Evolutionary conservation across 2,329 filamentous ascomycete genomes (phyloP).

Genomic region (Penicillium sp.): DNA sequence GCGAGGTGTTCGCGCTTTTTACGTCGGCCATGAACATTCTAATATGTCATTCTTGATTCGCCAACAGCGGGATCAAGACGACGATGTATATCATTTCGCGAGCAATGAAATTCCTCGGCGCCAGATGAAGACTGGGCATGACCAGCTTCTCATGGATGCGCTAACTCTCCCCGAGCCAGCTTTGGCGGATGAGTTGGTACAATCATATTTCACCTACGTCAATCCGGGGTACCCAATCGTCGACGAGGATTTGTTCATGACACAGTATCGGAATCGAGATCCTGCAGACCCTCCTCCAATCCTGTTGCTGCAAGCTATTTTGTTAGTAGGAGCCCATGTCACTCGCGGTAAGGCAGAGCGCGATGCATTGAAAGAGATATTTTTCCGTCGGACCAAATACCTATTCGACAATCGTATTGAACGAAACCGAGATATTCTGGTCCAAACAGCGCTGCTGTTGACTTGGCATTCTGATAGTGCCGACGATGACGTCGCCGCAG

Average conservation of each 20-base stretch:
- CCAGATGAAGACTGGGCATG: conserved; percentile 45
- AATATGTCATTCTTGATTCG: conserved; percentile 58
- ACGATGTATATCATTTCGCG: conserved; percentile 46
- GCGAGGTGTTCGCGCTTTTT: conserved; percentile 51
- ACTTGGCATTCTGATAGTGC: conserved; percentile 57
- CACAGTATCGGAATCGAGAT: conserved; percentile 50
- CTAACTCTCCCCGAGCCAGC: conserved; percentile 51
- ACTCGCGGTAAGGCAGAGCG: conserved; percentile 42
- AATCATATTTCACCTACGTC: conserved; percentile 53
- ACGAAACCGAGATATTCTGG: conserved; percentile 53
- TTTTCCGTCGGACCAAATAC: conserved; percentile 56
- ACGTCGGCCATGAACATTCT: conserved; percentile 57
- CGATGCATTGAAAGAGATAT: conserved; percentile 48
- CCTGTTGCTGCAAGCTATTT: conserved; percentile 51
- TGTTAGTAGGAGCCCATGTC: conserved; percentile 56
- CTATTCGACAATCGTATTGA: conserved; percentile 57
- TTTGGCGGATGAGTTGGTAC: conserved; percentile 52
- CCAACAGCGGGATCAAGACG: conserved; percentile 47
- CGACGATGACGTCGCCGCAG: conserved; percentile 56
- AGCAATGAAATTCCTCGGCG: conserved; percentile 46
- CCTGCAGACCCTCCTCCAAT: conserved; percentile 48
- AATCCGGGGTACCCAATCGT: conserved; percentile 56
- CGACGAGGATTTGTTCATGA: conserved; percentile 54
- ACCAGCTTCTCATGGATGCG: conserved; percentile 50
- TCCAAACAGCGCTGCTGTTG: conserved; percentile 57